Evolutionary conservation across 2,329 filamentous ascomycete genomes (phyloP), one percentile per base, ranked within the genome.

Genomic region (Alternaria panax): DNA sequence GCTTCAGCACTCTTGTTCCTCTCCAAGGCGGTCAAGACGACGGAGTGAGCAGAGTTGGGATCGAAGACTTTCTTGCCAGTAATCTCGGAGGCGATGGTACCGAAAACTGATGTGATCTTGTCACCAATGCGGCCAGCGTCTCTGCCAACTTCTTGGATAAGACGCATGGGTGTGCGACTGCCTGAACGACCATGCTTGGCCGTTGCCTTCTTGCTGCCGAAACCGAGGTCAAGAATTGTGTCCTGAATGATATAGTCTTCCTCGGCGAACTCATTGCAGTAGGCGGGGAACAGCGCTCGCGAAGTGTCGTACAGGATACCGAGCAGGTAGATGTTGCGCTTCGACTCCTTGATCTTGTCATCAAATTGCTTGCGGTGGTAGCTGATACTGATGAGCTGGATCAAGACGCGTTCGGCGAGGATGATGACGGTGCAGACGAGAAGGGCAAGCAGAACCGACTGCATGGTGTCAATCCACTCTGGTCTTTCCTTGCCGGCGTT

Each of bases 51-150:
- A 5, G 93, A 91, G 71, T 92, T 94, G 14, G 92, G 90, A 78
- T 97, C 97, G 81, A 98, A 96, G 22, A 97, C 90, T 72, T 97
- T 88, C 81, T 96, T 96, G 66, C 95, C 95, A 0, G 95, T 97
- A 60, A 99, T 93, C 72, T 98, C 95, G 2, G 92, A 92, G 1
- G 95, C 94, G 51, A 98, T 88, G 71, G 96, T 95, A 24, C 95
- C 95, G 77, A 98, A 96, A 0, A 90, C 91, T 5, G 92, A 93
- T 0, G 93, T 97, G 62, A 98, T 88, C 80, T 97, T 97, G 82
- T 96, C 94, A 71, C 94, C 94, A 54, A 97, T 84, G 22, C 93
- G 88, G 40, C 91, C 91, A 52, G 84, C 78, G 54, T 85, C 81
- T 54, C 93, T 88, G 43, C 91, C 91, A 51, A 84, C 79, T 57